Evolutionary conservation across 2,329 filamentous ascomycete genomes (phyloP).

Genomic region (Monascus ruber): DNA sequence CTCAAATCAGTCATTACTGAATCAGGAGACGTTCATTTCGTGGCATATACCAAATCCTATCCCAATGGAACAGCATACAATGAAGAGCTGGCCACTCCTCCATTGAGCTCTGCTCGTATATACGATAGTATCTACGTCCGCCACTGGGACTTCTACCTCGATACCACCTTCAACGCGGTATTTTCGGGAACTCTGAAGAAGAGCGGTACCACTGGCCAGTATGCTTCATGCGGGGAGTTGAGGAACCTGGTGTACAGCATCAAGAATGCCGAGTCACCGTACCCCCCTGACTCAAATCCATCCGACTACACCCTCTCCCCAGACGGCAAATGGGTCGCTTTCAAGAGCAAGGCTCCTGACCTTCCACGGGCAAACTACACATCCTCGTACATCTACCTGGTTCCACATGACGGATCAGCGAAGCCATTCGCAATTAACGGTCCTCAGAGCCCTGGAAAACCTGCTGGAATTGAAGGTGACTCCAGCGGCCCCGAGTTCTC

Average conservation of each 20-base stretch:
- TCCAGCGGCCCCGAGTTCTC: conserved; percentile 61
- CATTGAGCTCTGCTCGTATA: conserved; percentile 46
- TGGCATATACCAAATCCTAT: conserved; percentile 50
- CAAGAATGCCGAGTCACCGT: conserved; percentile 34
- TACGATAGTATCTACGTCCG: conserved; percentile 68
- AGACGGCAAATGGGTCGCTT: conserved; percentile 29
- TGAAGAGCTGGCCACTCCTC: conserved; percentile 39
- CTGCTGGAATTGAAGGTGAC: conserved; percentile 48
- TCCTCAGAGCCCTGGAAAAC: conserved; percentile 18
- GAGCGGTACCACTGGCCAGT: conserved; percentile 27
- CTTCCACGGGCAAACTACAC: conserved; percentile 49
- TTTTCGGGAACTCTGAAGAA: conserved; percentile 56
- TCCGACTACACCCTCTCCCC: conserved; percentile 59
- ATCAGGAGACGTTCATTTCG: conserved; percentile 39
- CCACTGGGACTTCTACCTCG: conserved; percentile 72
- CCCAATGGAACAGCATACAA: conserved; percentile 61
- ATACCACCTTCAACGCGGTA: conserved; percentile 57
- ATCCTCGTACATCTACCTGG: conserved; percentile 69
- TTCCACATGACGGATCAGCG: conserved; percentile 52
- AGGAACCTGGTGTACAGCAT: conserved; percentile 29
- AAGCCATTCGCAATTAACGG: conserved; percentile 37
- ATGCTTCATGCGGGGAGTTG: conserved; percentile 45
- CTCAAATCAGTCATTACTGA: conserved; percentile 26
- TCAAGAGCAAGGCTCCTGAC: conserved; percentile 33
- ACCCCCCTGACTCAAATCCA: conserved; percentile 60